Base-by-base conservation (phyloP, 1,284 basidiomycete species). In the Puccinia novopanici region DNA sequence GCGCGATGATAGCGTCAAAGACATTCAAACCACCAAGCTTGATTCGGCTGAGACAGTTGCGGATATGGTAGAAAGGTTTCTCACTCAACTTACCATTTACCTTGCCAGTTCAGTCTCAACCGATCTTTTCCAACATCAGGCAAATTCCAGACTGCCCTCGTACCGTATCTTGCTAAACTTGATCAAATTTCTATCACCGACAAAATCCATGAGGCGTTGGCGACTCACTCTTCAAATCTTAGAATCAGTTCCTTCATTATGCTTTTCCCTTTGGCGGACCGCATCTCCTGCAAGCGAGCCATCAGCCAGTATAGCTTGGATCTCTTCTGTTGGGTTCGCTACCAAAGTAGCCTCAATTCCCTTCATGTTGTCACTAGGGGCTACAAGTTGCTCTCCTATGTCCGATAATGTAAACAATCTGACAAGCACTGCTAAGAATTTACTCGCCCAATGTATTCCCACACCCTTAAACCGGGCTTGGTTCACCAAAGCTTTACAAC, bases 381-480 rank as follows among this genome's bases (percentile, higher is more conserved):
- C 45, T 40, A 48, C 13, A 30, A 45, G 54, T 30, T 24, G 10
- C 19, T 34, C 42, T 55, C 24, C 65, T 10, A 57, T 73, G 27
- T 34, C 55, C 27, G 71, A 68, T 19, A 24, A 54, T 48, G 57
- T 45, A 52, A 54, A 67, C 61, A 68, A 45, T 12, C 34, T 74
- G 50, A 54, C 71, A 52, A 75, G 45, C 57, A 61, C 68, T n/a
- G 70, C 57, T 34, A 74, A 30, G 30, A 75, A 74, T 67, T 55
- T 80, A 61, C 54, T 80, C 15, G 71, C 79, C 40, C 79, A 80
- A 75, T 80, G 79, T 67, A 63, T 80, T 24, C 79, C 79, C 9
- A 80, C 79, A 65, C 79, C 79, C 34, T 40, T 80, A 19, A 55
- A 55, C n/a, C 70, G 70, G 68, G 30, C 59, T 40, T 80, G 79